Conservation (phyloP, 257 asterid species). For the Petunia axillaris region DNA sequence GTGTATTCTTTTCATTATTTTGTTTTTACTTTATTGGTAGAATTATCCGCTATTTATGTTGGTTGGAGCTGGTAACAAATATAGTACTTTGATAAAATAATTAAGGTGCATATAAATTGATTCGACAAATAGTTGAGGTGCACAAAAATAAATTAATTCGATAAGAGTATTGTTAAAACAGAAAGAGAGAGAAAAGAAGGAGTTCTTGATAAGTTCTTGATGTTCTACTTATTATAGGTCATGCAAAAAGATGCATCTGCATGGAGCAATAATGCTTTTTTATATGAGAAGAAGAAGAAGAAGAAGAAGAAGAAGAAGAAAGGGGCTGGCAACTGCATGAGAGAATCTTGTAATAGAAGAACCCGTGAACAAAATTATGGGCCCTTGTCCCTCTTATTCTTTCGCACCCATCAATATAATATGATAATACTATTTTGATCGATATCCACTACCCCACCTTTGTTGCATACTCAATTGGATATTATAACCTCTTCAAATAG, state of each 20-base stretch:
- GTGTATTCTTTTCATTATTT: background rate
- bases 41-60: no score
- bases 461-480: slow-evolving; percentile 17
- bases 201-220: no score
- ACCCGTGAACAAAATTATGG: slow-evolving; percentile 39
- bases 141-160: background rate
- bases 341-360: slow-evolving; percentile 40
- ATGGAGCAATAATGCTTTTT: slow-evolving; percentile 24
- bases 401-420: slow-evolving; percentile 16
- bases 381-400: slow-evolving; percentile 27
- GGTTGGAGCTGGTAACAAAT: background rate
- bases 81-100: background rate
- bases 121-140: background rate
- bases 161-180: background rate
- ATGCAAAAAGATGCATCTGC: slow-evolving; percentile 18
- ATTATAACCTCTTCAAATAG: background rate
- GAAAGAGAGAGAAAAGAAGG: background rate
- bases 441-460: background rate
- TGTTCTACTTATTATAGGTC: slow-evolving; percentile 21
- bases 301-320: background rate
- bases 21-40: no score
- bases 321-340: slow-evolving; percentile 25
- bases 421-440: background rate
- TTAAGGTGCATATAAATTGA: background rate
- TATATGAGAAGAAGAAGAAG: background rate